phyloP scores from a whole-genome alignment of 306 rosid species.

The Lathyrus tuberosus region DNA sequence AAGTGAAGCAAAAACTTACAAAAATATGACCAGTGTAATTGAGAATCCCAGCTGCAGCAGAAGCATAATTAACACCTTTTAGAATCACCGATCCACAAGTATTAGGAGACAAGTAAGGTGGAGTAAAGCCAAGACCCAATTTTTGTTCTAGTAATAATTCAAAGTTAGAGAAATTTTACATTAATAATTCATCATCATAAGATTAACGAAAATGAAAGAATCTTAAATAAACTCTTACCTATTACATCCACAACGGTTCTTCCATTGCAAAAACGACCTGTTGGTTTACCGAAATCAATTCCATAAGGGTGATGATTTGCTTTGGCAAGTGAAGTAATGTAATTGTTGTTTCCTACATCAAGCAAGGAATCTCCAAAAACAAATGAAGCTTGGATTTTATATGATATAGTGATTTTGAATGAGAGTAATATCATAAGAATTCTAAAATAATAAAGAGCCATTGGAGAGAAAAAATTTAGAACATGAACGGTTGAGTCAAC shows the following conservation, averaged over 20 bases:
- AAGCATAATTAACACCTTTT: slow-evolving; percentile 76
- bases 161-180: not conserved
- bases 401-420: no score
- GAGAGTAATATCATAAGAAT: no score
- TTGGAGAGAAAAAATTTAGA: not conserved
- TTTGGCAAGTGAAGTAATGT: slow-evolving; percentile 57
- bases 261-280: slow-evolving; percentile 71
- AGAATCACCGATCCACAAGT: slow-evolving; percentile 53
- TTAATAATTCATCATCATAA: not conserved
- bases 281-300: slow-evolving; percentile 70
- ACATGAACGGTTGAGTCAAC: no score
- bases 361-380: slow-evolving; percentile 78
- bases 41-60: slow-evolving; percentile 73
- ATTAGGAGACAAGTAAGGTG: slow-evolving; percentile 70
- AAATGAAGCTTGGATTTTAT: slow-evolving; percentile 36
- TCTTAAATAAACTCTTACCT: slow-evolving; percentile 41
- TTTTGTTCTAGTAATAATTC: slow-evolving; percentile 48
- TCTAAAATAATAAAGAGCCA: not conserved
- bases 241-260: slow-evolving; percentile 64
- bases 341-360: slow-evolving; percentile 76
- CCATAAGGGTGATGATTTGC: slow-evolving; percentile 60
- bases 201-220: not conserved
- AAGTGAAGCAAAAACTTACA: slow-evolving; percentile 47
- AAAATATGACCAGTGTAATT: slow-evolving; percentile 58
- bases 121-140: slow-evolving; percentile 55